phyloP scores from a whole-genome alignment of 2,329 filamentous ascomycete species.

The Aspergillus tamarii region DNA sequence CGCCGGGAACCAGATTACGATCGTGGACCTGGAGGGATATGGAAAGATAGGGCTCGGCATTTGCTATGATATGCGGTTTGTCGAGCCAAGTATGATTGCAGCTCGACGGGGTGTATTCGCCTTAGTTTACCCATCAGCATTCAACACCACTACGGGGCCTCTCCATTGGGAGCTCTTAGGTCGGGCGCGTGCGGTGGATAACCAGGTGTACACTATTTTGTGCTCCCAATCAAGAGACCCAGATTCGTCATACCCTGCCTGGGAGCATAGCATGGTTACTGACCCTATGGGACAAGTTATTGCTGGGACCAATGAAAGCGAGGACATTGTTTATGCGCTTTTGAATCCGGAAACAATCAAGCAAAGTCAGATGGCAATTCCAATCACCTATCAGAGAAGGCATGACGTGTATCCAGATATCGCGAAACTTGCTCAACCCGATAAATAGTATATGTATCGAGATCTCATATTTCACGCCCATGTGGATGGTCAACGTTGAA shows the following conservation, averaged over 20 bases:
- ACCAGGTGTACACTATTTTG: conserved; percentile 89
- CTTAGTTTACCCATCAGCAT: conserved; percentile 92
- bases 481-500: too few species aligned
- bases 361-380: conserved; percentile 79
- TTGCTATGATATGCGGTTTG: conserved; percentile 97
- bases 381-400: conserved; percentile 78
- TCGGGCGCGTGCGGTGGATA: conserved; percentile 83
- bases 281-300: conserved; percentile 87
- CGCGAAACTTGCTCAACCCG: background rate
- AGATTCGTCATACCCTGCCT: conserved; percentile 79
- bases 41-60: conserved; percentile 87
- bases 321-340: conserved; percentile 75
- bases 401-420: conserved; percentile 97
- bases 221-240: conserved; percentile 87
- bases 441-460: background rate
- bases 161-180: conserved; percentile 88
- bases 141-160: conserved; percentile 90
- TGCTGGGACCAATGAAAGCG: conserved; percentile 75
- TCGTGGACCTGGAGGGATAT: conserved; percentile 85
- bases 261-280: conserved; percentile 85
- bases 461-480: too few species aligned
- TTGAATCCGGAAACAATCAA: conserved; percentile 70
- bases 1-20: conserved; percentile 80
- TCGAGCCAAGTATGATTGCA: conserved; percentile 86
- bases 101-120: conserved; percentile 84